A percentile compares a stretch with the other conserved stretches of the same genome.
Evolutionary conservation across 1,139 yeast species (phyloP).

Genomic region (Hemisphaericaspora lyxosophila): DNA sequence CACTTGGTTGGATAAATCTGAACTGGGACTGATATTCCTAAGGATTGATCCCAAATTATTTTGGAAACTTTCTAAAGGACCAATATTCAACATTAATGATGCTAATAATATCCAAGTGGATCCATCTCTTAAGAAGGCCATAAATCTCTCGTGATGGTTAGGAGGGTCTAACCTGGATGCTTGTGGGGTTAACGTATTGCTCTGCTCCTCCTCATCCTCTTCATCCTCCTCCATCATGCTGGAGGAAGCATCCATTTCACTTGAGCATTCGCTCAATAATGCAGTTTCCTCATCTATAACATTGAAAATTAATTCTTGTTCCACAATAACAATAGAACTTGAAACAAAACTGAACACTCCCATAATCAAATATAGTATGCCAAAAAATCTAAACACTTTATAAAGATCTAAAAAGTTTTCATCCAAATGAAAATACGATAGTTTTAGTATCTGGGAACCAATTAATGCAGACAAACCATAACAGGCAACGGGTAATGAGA

Average conservation of each 20-base stretch:
- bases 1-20: slow-evolving; percentile 55
- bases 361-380: slow-evolving; percentile 53
- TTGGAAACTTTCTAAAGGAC: slow-evolving; percentile 85
- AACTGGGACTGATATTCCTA: slow-evolving; percentile 23
- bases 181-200: slow-evolving; percentile 1
- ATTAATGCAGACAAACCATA: slow-evolving; percentile 79
- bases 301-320: slow-evolving; percentile 49
- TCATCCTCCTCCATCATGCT: not conserved
- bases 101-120: slow-evolving; percentile 64
- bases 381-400: slow-evolving; percentile 58
- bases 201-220: too few species aligned
- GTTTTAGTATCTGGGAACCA: slow-evolving; percentile 55
- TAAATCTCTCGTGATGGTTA: slow-evolving; percentile 50
- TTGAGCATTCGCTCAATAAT: slow-evolving; percentile 6
- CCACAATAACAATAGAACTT: slow-evolving; percentile 63
- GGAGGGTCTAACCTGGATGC: slow-evolving; percentile 32
- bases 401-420: slow-evolving; percentile 42
- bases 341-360: slow-evolving; percentile 63
- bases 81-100: slow-evolving; percentile 68
- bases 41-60: slow-evolving; percentile 79
- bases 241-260: not conserved
- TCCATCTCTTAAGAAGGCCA: slow-evolving; percentile 56
- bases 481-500: slow-evolving; percentile 83
- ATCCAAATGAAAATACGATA: slow-evolving; percentile 32
- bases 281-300: slow-evolving; percentile 27